Evolutionary conservation across 2,329 filamentous ascomycete genomes (phyloP).

Genomic region (Alternaria solani): DNA sequence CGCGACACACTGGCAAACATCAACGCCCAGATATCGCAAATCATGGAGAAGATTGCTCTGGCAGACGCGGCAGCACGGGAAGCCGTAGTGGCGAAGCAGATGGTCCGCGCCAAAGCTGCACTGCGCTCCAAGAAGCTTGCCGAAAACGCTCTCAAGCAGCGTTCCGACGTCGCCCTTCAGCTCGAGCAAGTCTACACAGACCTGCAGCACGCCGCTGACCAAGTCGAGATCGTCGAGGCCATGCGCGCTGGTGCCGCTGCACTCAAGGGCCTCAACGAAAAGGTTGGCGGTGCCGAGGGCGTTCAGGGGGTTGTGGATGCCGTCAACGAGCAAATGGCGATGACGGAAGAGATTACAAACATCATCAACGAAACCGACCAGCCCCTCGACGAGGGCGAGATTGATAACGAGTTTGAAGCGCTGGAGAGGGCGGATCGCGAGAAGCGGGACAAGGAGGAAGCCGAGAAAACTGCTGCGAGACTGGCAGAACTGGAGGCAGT

Average conservation of each 20-base stretch:
- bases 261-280: slow-evolving; percentile 74
- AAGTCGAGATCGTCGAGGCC: slow-evolving; percentile 81
- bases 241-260: slow-evolving; percentile 81
- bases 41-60: slow-evolving; percentile 63
- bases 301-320: slow-evolving; percentile 79
- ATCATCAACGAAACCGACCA: slow-evolving; percentile 71
- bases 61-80: slow-evolving; percentile 68
- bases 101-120: slow-evolving; percentile 76
- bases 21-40: slow-evolving; percentile 69
- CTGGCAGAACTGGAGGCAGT: slow-evolving; percentile 45
- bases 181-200: slow-evolving; percentile 84
- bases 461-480: slow-evolving; percentile 57
- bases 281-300: slow-evolving; percentile 77
- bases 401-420: slow-evolving; percentile 85
- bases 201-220: slow-evolving; percentile 85
- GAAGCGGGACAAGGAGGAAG: slow-evolving; percentile 73
- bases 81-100: slow-evolving; percentile 77
- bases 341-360: slow-evolving; percentile 76
- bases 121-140: slow-evolving; percentile 84
- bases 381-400: slow-evolving; percentile 76
- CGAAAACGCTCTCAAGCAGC: slow-evolving; percentile 74
- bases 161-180: slow-evolving; percentile 77
- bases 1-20: slow-evolving; percentile 75
- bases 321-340: slow-evolving; percentile 79
- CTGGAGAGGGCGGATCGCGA: slow-evolving; percentile 78